Evolutionary conservation across 208 protist genomes (phyloP).

Genomic region (Trypanosomatidae sp.): DNA sequence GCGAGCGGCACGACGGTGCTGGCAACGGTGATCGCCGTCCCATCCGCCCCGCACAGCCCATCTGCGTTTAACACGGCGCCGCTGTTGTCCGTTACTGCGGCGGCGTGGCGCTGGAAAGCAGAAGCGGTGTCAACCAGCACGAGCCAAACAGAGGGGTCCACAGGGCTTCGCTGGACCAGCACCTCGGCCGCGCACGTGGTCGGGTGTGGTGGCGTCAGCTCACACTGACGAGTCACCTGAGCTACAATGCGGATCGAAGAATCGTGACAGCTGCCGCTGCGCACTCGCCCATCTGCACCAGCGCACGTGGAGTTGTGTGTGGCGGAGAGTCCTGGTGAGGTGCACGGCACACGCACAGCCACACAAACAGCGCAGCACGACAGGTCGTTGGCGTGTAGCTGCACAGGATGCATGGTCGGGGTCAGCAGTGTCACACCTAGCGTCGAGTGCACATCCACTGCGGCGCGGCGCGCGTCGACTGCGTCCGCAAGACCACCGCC

Average conservation of each 20-base stretch:
- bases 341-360: constrained; percentile 23
- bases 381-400: constrained; percentile 18
- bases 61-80: background rate
- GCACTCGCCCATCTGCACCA: background rate
- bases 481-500: constrained; percentile 3
- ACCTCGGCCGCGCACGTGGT: constrained; percentile 43
- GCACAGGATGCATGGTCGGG: constrained; percentile 61
- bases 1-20: constrained; percentile 10
- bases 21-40: background rate
- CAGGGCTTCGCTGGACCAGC: constrained; percentile 61
- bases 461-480: constrained; percentile 29
- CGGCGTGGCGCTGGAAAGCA: constrained; percentile 51
- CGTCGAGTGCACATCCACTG: constrained; percentile 66
- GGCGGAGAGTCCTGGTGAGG: background rate
- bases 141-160: constrained; percentile 50
- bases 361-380: constrained; percentile 17
- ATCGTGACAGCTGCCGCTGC: background rate
- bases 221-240: constrained; percentile 28
- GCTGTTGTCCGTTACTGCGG: background rate
- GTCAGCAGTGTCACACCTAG: constrained; percentile 57
- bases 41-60: background rate
- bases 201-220: constrained; percentile 35
- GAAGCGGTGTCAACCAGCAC: constrained; percentile 55
- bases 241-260: constrained; percentile 18
- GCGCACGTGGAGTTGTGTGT: background rate